Percentiles rank a stretch among this genome's conserved stretches.
Evolutionary conservation across 768 basidiomycete species (phyloP).

Genomic region (Lactifluus hygrophoroides): DNA sequence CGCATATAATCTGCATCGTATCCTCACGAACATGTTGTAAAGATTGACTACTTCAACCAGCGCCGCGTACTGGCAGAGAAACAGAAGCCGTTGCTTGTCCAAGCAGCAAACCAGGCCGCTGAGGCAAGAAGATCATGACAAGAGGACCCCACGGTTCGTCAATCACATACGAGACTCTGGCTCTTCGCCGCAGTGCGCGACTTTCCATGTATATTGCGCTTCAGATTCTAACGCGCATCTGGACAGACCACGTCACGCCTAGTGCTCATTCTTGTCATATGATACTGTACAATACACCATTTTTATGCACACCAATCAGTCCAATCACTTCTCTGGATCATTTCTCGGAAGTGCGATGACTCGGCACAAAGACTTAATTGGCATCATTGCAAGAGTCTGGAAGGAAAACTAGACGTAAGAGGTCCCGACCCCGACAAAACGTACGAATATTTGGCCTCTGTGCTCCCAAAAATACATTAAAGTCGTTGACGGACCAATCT

Average conservation of each 20-base stretch:
- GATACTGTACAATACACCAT: constrained; percentile 4
- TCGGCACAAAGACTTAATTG: not conserved
- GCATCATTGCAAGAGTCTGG: not conserved
- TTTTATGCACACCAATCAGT: not conserved
- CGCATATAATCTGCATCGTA: not conserved
- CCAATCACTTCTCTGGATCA: not conserved
- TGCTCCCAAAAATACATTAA: not conserved
- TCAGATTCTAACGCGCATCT: not conserved
- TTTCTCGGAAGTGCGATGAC: not conserved
- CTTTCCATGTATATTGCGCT: not conserved
- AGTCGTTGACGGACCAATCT: no score
- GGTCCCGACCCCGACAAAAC: not conserved
- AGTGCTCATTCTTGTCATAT: not conserved
- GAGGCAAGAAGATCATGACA: constrained; percentile 22
- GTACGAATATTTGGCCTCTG: not conserved
- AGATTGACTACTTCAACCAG: constrained; percentile 96
- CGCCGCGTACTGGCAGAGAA: constrained; percentile 73
- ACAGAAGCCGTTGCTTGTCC: constrained; percentile 62
- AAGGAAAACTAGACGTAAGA: not conserved
- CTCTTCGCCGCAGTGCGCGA: not conserved
- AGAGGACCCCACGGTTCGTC: no score
- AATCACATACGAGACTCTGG: not conserved
- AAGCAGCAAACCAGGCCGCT: constrained; percentile 32
- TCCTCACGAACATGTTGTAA: not conserved
- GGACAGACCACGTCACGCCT: not conserved